A percentile compares a stretch with the other conserved stretches of the same genome.
These are phyloP conservation scores for Ustilago vetiveriae DNA, from an alignment of 1,284 basidiomycete species.

Conservation along the genomic window DNA sequence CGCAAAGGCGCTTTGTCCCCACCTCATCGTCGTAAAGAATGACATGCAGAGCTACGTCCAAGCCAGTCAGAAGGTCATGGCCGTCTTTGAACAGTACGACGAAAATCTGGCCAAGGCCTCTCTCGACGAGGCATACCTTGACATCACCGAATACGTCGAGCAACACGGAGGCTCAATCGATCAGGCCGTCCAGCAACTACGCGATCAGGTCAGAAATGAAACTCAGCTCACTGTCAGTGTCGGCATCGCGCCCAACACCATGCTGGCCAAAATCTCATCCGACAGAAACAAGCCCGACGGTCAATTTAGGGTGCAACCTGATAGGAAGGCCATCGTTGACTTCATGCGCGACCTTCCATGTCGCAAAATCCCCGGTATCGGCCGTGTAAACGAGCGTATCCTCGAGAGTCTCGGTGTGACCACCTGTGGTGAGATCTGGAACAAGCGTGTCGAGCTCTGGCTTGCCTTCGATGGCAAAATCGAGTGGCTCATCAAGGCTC, in stretches of 20 bases:
- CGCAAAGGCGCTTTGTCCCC: constrained; percentile 90
- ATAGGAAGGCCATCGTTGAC: constrained; percentile 49
- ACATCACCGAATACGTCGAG: constrained; percentile 79
- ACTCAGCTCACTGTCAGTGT: constrained; percentile 85
- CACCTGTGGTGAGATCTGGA: constrained; percentile 64
- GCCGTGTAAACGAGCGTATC: constrained; percentile 62
- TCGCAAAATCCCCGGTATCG: constrained; percentile 64
- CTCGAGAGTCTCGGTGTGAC: constrained; percentile 56
- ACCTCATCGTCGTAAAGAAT: constrained; percentile 78
- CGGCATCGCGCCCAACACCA: constrained; percentile 71
- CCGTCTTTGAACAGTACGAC: constrained; percentile 79
- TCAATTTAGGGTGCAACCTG: constrained; percentile 52
- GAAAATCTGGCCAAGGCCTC: constrained; percentile 81
- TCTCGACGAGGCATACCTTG: constrained; percentile 81
- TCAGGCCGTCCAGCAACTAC: constrained; percentile 74
- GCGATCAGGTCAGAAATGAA: constrained; percentile 43
- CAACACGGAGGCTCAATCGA: constrained; percentile 75
- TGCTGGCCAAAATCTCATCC: constrained; percentile 85
- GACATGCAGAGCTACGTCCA: constrained; percentile 66
- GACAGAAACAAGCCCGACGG: constrained; percentile 73
- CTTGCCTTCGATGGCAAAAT: constrained; percentile 54
- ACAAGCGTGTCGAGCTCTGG: constrained; percentile 55
- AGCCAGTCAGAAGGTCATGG: constrained; percentile 65
- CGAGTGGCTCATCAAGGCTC: constrained; percentile 56
- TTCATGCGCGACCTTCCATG: constrained; percentile 60